Evolutionary conservation across 1,284 basidiomycete species (phyloP), one percentile per base, ranked within the genome.

Genomic region (Puccinia polysora): DNA sequence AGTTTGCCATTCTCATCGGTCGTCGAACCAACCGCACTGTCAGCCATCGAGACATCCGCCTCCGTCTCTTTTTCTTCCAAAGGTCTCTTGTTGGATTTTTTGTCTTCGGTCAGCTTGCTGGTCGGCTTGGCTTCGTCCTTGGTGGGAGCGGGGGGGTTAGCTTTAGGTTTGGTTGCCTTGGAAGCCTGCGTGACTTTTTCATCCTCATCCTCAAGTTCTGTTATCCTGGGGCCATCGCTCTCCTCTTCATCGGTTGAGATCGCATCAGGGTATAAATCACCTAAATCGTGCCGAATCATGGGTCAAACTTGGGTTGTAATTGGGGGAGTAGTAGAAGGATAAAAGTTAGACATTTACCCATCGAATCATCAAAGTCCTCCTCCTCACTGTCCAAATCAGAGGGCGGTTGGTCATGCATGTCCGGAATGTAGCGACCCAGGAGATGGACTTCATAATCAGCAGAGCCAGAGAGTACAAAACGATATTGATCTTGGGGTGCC

Each of bases 41-140:
- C 68, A n/a, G 58, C 69, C 69, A 72, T 72, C 12, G 69, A 72
- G 32, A 64, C 28, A 38, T 72, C 69, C n/a, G 2, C 69, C 18
- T 56, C 59, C 34, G 49, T 36, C 34, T 64, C 69, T 20, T 28
- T 45, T 32, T 72, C 69, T 32, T 72, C 69, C 7, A 64, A n/a
- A 23, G 59, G 59, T 28, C 60, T 60, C 23, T 72, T 72, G 45
- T 55, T 72, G 5, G 69, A 36, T 52, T 32, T 40, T 32, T 67
- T 40, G 10, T 56, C 52, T 43, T 55, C 64, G 1, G 28, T 12
- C n/a, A 47, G 47, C 52, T 58, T 55, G 47, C 10, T n/a, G 7
- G 34, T 50, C 32, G 68, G 47, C 25, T 70, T 70, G 4, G 45
- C 68, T 4, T n/a, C 43, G 20, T 70, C 62, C 20, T 62, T 62